Conservation (phyloP, 495 filamentous ascomycete species). For the Penicillium arizonense region DNA sequence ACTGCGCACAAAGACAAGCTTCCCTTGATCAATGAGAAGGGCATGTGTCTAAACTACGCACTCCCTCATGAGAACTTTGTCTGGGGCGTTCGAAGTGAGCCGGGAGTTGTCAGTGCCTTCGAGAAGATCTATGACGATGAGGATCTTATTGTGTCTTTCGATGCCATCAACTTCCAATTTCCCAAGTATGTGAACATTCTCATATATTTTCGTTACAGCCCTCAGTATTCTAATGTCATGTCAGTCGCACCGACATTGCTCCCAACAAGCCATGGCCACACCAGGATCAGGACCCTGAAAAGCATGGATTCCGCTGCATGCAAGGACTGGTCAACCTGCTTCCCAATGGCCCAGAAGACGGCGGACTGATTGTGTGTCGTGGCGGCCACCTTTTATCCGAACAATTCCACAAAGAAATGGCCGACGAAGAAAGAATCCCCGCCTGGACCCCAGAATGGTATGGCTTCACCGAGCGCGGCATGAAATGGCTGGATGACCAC, state of each 20-base stretch:
- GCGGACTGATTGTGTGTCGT: slow-evolving; percentile 38
- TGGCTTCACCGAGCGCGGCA: slow-evolving; percentile 35
- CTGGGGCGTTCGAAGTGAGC: slow-evolving; percentile 41
- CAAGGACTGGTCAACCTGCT: slow-evolving; percentile 48
- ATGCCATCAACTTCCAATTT: slow-evolving; percentile 42
- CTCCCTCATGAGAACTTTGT: slow-evolving; percentile 43
- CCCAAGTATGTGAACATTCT: slow-evolving; percentile 20
- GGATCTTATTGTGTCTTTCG: slow-evolving; percentile 47
- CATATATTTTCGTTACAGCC: background rate
- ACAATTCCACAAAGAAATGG: slow-evolving; percentile 35
- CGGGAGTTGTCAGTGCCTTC: slow-evolving; percentile 40
- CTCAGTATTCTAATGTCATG: background rate
- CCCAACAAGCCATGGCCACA: slow-evolving; percentile 47
- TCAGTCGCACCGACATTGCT: slow-evolving; percentile 31
- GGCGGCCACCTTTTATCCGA: slow-evolving; percentile 33
- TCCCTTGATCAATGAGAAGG: slow-evolving; percentile 41
- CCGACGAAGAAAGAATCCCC: slow-evolving; percentile 31
- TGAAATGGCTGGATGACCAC: slow-evolving; percentile 38
- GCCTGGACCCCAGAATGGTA: slow-evolving; percentile 41
- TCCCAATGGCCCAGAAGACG: slow-evolving; percentile 43
- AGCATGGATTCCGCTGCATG: slow-evolving; percentile 43
- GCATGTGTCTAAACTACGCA: slow-evolving; percentile 40
- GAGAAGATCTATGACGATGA: slow-evolving; percentile 38
- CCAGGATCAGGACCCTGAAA: slow-evolving; percentile 43
- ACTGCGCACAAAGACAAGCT: slow-evolving; percentile 35